Base-by-base conservation (phyloP, 176 grass and related monocot genomes). In the Urochloa ruziziensis region DNA sequence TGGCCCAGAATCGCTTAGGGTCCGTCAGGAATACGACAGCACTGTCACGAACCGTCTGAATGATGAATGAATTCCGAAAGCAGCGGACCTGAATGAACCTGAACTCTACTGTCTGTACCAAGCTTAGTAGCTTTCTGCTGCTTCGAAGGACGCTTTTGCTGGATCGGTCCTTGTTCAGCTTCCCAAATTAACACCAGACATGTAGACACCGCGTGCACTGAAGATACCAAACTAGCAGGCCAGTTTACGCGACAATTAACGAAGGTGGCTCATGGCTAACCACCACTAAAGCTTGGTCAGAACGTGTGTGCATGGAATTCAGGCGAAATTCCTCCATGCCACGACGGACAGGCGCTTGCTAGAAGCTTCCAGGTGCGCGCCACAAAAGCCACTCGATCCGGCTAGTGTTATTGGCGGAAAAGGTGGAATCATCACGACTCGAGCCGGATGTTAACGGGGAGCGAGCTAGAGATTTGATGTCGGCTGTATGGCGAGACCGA, bases 341-440 rank as follows among this genome's bases (percentile, higher is more conserved):
- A 62, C n/a, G 8, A 62, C 32, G 39, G 53, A 27, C 52, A 37
- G 1, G 1, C 40, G 36, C 48, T 19, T 2, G 75, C 19, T 17
- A 52, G 73, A 88, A 83, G 57, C 65, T 83, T 83, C 65, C 56
- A 77, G 86, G 49, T 17, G 79, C 63, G n/a, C 24, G 70, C 85
- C 67, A 23, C 73, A 64, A 44, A 53, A 14, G 48, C 49, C 49
- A 23, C 9, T 71, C 16, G 68, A 71, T 17, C 24, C 16, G 19
- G 32, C 46, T 18, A 36, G 2, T 27, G 56, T 0, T 7, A 40
- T 40, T 40, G 39, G n/a, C n/a, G n/a, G 17, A 39, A 13, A 24
- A 70, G n/a, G 7, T 70, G 67, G 67, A 70, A 47, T 17, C 67
- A 25, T 59, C 56, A 25, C n/a, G 56, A 25, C 56, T 18, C 9